phyloP scores from a whole-genome alignment of 2,329 filamentous ascomycete genomes.

The Botrytis tulipae region DNA sequence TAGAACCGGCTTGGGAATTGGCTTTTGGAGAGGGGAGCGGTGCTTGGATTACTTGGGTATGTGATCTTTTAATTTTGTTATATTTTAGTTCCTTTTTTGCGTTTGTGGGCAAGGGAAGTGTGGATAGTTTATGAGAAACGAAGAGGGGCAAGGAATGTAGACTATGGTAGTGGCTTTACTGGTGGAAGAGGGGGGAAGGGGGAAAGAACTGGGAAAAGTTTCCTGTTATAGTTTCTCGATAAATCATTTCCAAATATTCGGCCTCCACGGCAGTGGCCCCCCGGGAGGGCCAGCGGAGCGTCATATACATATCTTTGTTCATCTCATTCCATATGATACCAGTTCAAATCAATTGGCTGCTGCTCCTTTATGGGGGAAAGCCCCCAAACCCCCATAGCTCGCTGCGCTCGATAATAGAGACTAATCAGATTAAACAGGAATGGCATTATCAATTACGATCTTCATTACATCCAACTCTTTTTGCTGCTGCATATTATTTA shows the following conservation, averaged over 20 bases:
- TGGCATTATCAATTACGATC: conserved; percentile 87
- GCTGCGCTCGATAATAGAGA: conserved; percentile 19
- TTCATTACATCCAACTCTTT: conserved; percentile 85
- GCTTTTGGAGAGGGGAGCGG: conserved; percentile 75
- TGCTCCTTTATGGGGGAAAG: not conserved
- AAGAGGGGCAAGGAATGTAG: not conserved
- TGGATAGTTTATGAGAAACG: not conserved
- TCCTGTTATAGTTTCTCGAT: not conserved
- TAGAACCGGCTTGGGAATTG: conserved; percentile 90
- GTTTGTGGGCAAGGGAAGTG: not conserved
- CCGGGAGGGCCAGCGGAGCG: conserved; percentile 11
- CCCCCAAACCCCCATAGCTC: not conserved
- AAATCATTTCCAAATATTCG: not conserved
- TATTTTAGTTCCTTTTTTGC: not conserved
- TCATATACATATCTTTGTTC: not conserved
- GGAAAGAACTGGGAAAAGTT: not conserved
- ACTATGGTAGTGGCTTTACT: not conserved
- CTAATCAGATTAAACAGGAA: conserved; percentile 59
- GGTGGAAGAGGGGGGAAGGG: too few relatives aligned
- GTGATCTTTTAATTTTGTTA: conserved; percentile 32
- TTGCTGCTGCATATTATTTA: conserved; percentile 70
- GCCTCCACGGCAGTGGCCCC: conserved; percentile 13
- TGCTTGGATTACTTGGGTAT: conserved; percentile 95
- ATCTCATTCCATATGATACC: not conserved
- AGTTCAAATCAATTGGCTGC: not conserved